Conservation (phyloP, 2,329 filamentous ascomycete genomes). For the Cercospora sojina region DNA sequence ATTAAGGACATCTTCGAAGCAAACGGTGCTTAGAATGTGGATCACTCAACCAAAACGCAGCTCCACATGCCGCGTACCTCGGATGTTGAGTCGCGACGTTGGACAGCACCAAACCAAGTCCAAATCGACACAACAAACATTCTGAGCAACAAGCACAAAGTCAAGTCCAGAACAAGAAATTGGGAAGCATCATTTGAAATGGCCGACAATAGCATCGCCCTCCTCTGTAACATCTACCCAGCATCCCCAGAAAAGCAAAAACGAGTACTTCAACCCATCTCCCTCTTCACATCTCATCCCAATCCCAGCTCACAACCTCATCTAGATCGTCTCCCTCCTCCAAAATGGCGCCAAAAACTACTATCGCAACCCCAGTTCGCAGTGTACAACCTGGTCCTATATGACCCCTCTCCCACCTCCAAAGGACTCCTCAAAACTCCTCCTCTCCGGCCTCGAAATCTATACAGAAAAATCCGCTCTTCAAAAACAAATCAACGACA, state of each 20-base stretch:
- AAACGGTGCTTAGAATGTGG: not conserved
- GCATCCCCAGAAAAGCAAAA: slow-evolving; percentile 27
- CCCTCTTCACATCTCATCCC: not conserved
- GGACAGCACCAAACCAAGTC: not conserved
- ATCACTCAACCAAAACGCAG: not conserved
- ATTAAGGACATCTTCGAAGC: not conserved
- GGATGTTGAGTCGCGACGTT: slow-evolving; percentile 1
- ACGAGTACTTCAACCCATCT: slow-evolving; percentile 16
- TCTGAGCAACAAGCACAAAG: not conserved
- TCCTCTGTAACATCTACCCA: slow-evolving; percentile 31
- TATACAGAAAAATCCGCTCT: slow-evolving; percentile 31
- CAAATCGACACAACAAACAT: not conserved
- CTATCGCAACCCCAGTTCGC: slow-evolving; percentile 27
- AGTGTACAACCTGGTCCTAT: slow-evolving; percentile 24
- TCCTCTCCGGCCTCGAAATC: slow-evolving; percentile 32
- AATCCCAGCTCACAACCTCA: not conserved
- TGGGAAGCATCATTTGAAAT: too few relatives aligned
- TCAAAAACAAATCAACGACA: slow-evolving; percentile 31
- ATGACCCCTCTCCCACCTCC: slow-evolving; percentile 16
- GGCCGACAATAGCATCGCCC: slow-evolving; percentile 25
- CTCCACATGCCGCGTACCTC: slow-evolving; percentile 3
- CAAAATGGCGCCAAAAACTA: slow-evolving; percentile 28
- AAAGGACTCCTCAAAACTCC: slow-evolving; percentile 9
- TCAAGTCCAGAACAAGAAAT: not conserved
- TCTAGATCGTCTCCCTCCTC: slow-evolving; percentile 32